Evolutionary conservation across 2,329 filamentous ascomycete species (phyloP).

Genomic region (Ophiocordyceps camponoti-saundersi): DNA sequence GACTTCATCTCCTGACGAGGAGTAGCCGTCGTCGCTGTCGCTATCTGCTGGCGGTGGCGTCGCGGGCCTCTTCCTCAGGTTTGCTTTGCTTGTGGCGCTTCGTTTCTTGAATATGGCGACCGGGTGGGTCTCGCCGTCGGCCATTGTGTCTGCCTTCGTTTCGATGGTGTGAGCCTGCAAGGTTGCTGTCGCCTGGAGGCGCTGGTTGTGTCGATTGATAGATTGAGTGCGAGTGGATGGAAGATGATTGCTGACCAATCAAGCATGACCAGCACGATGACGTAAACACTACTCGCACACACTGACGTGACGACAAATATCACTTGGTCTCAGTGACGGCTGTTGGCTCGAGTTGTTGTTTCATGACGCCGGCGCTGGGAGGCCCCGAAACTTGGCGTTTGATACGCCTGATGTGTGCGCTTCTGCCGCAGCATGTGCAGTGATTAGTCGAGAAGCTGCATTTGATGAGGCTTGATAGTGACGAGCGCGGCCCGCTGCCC

Average conservation of each 20-base stretch:
- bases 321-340: background rate
- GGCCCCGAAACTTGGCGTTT: background rate
- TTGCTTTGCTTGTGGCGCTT: constrained; percentile 56
- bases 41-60: constrained; percentile 55
- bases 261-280: background rate
- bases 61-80: constrained; percentile 63
- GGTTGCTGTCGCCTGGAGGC: too few relatives aligned
- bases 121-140: constrained; percentile 13
- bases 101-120: constrained; percentile 76
- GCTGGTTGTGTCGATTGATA: too few relatives aligned
- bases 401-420: background rate
- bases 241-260: background rate
- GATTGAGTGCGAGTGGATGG: background rate
- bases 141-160: background rate
- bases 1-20: constrained; percentile 59
- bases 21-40: constrained; percentile 45
- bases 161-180: too few relatives aligned
- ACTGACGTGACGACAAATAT: background rate
- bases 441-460: background rate
- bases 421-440: background rate
- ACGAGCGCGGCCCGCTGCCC: background rate
- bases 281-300: too few relatives aligned
- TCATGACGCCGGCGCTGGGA: background rate
- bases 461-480: background rate
- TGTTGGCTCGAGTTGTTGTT: background rate